A percentile compares a stretch with the other conserved stretches of the same genome.
Evolutionary conservation across 2,329 filamentous ascomycete genomes (phyloP).

Genomic region (Talaromyces islandicus): DNA sequence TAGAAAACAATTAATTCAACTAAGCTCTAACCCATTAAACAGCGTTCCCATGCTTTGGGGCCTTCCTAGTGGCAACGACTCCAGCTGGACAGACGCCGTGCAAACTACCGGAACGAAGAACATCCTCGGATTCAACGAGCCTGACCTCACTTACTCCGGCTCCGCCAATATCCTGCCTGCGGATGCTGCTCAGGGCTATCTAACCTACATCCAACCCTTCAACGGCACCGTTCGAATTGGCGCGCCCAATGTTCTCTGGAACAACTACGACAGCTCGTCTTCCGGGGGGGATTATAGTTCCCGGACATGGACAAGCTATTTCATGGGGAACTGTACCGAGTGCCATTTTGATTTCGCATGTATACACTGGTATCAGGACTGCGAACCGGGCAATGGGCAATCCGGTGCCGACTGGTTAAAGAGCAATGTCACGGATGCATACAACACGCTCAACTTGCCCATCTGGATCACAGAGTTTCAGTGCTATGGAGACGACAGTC

Average conservation of each 20-base stretch:
- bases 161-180: neutral
- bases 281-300: constrained; percentile 13
- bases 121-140: neutral
- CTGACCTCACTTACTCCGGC: neutral
- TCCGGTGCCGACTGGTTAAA: constrained; percentile 25
- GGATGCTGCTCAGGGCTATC: neutral
- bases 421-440: constrained; percentile 19
- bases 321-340: constrained; percentile 20
- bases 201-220: neutral
- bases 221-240: neutral
- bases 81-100: neutral
- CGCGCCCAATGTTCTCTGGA: constrained; percentile 10
- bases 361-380: constrained; percentile 29
- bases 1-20: neutral
- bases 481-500: neutral
- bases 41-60: neutral
- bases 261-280: constrained; percentile 12
- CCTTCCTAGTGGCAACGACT: neutral
- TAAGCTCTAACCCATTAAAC: neutral
- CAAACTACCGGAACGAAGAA: neutral
- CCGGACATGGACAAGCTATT: constrained; percentile 21
- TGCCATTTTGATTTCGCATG: constrained; percentile 29
- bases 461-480: constrained; percentile 14
- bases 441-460: constrained; percentile 6
- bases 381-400: constrained; percentile 4